These are phyloP conservation scores for Stachybotrys chartarum DNA, from an alignment of 2,329 filamentous ascomycete genomes.

Conservation along the genomic window DNA sequence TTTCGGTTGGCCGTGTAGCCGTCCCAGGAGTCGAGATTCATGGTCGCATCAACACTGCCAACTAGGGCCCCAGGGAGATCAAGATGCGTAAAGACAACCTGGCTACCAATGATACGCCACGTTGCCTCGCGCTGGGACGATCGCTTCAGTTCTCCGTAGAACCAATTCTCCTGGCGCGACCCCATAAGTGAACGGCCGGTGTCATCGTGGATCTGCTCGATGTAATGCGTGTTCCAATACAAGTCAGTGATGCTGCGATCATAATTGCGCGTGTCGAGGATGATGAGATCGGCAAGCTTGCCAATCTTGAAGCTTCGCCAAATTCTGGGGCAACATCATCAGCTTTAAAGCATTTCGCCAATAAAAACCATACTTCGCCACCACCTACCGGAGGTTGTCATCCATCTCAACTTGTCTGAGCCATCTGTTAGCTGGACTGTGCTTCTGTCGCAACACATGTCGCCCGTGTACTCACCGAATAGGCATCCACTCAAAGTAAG, in stretches of 20 bases:
- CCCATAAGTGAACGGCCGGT: slow-evolving; percentile 66
- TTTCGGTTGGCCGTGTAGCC: slow-evolving; percentile 67
- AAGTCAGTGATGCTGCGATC: slow-evolving; percentile 55
- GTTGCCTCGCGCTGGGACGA: slow-evolving; percentile 57
- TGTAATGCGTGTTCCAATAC: slow-evolving; percentile 10
- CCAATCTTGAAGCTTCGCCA: slow-evolving; percentile 63
- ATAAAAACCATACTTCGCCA: neutral
- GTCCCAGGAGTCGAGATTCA: slow-evolving; percentile 22
- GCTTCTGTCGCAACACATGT: neutral
- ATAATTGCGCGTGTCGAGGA: slow-evolving; percentile 64
- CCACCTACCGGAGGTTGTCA: slow-evolving; percentile 42
- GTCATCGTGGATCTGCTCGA: slow-evolving; percentile 50
- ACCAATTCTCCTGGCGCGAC: slow-evolving; percentile 66
- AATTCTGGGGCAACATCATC: slow-evolving; percentile 32
- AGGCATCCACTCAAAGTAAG: slow-evolving; percentile 57
- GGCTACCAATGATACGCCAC: slow-evolving; percentile 67
- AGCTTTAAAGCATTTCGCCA: neutral
- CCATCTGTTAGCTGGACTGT: neutral
- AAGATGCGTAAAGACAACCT: slow-evolving; percentile 59
- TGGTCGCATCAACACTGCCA: slow-evolving; percentile 18
- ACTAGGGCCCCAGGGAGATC: slow-evolving; percentile 12
- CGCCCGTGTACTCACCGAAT: slow-evolving; percentile 9
- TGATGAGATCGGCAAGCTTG: slow-evolving; percentile 58
- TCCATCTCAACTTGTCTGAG: slow-evolving; percentile 55
- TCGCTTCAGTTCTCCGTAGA: slow-evolving; percentile 51